Base-by-base conservation (phyloP, 306 rosid genomes). In the Lathyrus aphaca region DNA sequence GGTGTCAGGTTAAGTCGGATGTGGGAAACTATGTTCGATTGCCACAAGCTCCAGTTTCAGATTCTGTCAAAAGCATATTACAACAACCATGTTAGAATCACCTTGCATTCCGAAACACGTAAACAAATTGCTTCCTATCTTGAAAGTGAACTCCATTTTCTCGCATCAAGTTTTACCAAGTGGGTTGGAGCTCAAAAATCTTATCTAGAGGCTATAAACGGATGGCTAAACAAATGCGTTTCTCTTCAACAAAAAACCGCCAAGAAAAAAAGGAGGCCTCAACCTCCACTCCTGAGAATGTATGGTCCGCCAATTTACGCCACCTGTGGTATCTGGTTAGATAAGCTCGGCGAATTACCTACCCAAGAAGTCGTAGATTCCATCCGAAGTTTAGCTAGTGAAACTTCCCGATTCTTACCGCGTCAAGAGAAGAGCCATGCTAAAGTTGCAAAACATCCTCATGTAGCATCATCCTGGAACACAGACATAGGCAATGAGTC, bases 11-110 rank as follows among this genome's bases (percentile, higher is more conserved):
- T 93, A 81, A 83, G 85, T 65, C 91, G 94, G 75, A 93, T 90
- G 98, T 93, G 97, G 98, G 91, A 85, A 63, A 91, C 74, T 82
- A 88, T 93, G 98, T 81, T 44, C 38, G 91, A 86, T 59, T 90
- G 94, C 80, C 97, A 90, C 88, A 88, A 81, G 79, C 91, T 68
- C 66, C 98, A 92, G 79, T 75, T 79, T 58, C 84, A 77, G 79
- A 85, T 89, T 3, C 77, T 92, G 61, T 72, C 87, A 5, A 71
- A 76, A 42, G 91, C 87, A 5, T 59, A 72, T 72, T 80, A 35
- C 76, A 83, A 54, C 51, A 74, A 82, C 62, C 86, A 82, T 71
- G 59, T 79, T 50, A 83, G 80, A 73, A 79, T 80, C 18, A 55
- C 79, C 6, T 51, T 80, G 62, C 81, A 86, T 11, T 83, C 94